Evolutionary conservation across 768 basidiomycete genomes (phyloP).

Genomic region (Tylopilus subfusipes): DNA sequence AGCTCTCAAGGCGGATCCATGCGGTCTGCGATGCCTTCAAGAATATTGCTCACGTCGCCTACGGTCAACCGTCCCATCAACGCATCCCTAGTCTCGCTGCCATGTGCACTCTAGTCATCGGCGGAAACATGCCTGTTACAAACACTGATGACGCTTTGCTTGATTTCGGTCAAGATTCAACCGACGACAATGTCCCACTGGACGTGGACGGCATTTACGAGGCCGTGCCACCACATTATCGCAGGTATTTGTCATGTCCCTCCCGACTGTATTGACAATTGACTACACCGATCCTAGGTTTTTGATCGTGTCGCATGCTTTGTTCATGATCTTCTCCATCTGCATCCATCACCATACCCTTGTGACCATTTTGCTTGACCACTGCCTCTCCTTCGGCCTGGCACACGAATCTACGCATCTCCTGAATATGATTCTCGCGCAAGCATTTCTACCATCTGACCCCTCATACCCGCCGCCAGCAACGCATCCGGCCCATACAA

Average conservation of each 20-base stretch:
- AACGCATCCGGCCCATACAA: slow-evolving; percentile 43
- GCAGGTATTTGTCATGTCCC: slow-evolving; percentile 39
- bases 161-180: slow-evolving; percentile 22
- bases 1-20: slow-evolving; percentile 47
- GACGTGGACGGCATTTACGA: slow-evolving; percentile 46
- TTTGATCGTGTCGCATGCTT: slow-evolving; percentile 50
- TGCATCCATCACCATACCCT: slow-evolving; percentile 50
- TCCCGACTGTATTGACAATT: slow-evolving; percentile 5
- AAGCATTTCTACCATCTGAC: slow-evolving; percentile 34
- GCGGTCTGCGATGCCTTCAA: slow-evolving; percentile 55
- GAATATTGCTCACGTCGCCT: slow-evolving; percentile 44
- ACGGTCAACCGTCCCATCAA: slow-evolving; percentile 12
- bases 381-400: slow-evolving; percentile 44
- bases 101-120: slow-evolving; percentile 46
- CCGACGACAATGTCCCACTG: slow-evolving; percentile 25
- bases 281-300: slow-evolving; percentile 32
- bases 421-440: slow-evolving; percentile 39
- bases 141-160: slow-evolving; percentile 10
- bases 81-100: slow-evolving; percentile 39
- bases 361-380: slow-evolving; percentile 46
- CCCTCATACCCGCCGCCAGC: slow-evolving; percentile 28
- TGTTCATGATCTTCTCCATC: slow-evolving; percentile 43
- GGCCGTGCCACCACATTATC: slow-evolving; percentile 46
- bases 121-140: slow-evolving; percentile 39
- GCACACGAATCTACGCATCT: slow-evolving; percentile 41